These are phyloP conservation scores for Aspergillus latus DNA, from an alignment of 2,329 filamentous ascomycete species.

Conservation along the genomic window DNA sequence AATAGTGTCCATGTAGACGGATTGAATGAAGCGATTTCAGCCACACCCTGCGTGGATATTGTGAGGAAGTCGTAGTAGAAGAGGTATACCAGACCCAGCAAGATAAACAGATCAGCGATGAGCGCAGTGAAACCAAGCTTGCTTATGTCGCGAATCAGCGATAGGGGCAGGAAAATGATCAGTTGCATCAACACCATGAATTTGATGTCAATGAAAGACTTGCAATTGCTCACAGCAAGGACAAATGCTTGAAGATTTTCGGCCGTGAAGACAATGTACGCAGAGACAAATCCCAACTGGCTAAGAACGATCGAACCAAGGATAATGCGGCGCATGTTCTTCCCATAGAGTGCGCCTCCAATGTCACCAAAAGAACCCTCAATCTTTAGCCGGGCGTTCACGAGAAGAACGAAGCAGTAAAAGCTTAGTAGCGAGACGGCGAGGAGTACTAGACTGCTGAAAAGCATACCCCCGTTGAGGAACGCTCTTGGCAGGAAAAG, in stretches of 20 bases:
- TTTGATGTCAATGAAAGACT: constrained; percentile 79
- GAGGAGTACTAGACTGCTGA: constrained; percentile 89
- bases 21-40: constrained; percentile 91
- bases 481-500: constrained; percentile 91
- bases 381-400: constrained; percentile 78
- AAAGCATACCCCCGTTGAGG: constrained; percentile 94
- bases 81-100: constrained; percentile 86
- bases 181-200: constrained; percentile 93
- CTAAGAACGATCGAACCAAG: constrained; percentile 90
- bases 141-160: constrained; percentile 91
- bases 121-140: constrained; percentile 95
- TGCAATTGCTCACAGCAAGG: constrained; percentile 84
- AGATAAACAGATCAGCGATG: constrained; percentile 89
- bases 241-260: constrained; percentile 96
- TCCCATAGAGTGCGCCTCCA: constrained; percentile 86
- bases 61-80: constrained; percentile 95
- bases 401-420: constrained; percentile 94
- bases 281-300: constrained; percentile 90
- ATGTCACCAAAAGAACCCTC: constrained; percentile 98
- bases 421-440: constrained; percentile 84
- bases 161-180: constrained; percentile 91
- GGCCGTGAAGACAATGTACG: constrained; percentile 95
- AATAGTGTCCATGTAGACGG: constrained; percentile 91
- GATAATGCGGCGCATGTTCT: constrained; percentile 84
- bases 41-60: constrained; percentile 69